Percentiles rank a stretch among this genome's conserved stretches.
Evolutionary conservation across 495 filamentous ascomycete species (phyloP).

Genomic region (Hyaloscypha bicolor): DNA sequence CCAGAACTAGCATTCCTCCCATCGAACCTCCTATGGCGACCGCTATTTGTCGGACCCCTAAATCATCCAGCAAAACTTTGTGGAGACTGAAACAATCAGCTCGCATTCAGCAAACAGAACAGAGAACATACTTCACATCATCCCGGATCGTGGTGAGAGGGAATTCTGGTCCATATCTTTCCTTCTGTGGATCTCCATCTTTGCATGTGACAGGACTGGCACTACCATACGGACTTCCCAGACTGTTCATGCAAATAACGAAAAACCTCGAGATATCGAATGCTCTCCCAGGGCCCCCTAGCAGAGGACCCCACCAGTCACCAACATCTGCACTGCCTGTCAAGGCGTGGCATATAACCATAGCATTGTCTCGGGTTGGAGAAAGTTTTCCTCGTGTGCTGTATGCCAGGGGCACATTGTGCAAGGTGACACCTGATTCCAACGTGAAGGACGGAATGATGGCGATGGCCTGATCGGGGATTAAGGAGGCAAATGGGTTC

Average conservation of each 20-base stretch:
- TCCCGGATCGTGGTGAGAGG: conserved; percentile 93
- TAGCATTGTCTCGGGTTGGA: conserved; percentile 77
- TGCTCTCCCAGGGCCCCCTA: conserved; percentile 85
- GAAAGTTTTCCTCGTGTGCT: conserved; percentile 81
- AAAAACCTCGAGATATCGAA: conserved; percentile 95
- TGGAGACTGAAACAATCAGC: conserved; percentile 63
- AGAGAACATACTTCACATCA: conserved; percentile 77
- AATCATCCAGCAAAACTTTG: conserved; percentile 85
- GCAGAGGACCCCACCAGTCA: conserved; percentile 97
- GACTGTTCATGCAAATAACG: conserved; percentile 91
- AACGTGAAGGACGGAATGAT: conserved; percentile 89
- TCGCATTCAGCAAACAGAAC: conserved; percentile 28
- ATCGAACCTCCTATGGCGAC: conserved; percentile 96
- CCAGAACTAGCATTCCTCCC: conserved; percentile 95
- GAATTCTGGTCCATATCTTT: conserved; percentile 91
- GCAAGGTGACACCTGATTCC: conserved; percentile 85
- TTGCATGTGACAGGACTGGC: conserved; percentile 92
- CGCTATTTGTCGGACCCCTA: conserved; percentile 85
- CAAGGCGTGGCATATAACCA: conserved; percentile 97
- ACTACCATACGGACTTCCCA: conserved; percentile 95
- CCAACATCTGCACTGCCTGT: conserved; percentile 94
- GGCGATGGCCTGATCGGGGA: conserved; percentile 82
- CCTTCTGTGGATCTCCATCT: conserved; percentile 73
- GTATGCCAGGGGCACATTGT: conserved; percentile 92
- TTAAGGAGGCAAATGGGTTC: conserved; percentile 87